These are phyloP conservation scores for Nemania sp. DNA, from an alignment of 2,329 filamentous ascomycete genomes.

Conservation along the genomic window DNA sequence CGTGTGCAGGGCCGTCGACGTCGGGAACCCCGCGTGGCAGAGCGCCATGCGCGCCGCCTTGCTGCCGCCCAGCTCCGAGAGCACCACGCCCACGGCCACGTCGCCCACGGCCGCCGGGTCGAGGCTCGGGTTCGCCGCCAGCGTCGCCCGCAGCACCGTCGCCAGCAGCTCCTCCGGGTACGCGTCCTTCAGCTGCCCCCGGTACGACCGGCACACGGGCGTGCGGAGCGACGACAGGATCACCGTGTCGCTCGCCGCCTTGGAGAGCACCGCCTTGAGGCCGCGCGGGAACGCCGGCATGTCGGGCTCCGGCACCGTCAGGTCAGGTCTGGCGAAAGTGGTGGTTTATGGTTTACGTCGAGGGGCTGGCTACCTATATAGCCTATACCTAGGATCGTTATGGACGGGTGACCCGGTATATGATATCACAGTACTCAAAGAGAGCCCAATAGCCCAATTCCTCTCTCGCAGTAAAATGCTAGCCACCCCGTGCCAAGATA, in stretches of 20 bases:
- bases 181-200: constrained; percentile 82
- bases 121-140: constrained; percentile 73
- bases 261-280: constrained; percentile 75
- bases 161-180: constrained; percentile 89
- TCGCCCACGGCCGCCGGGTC: constrained; percentile 73
- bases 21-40: constrained; percentile 78
- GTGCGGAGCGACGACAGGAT: constrained; percentile 91
- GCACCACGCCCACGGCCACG: constrained; percentile 83
- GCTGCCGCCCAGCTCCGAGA: constrained; percentile 86
- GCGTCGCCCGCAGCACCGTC: constrained; percentile 67
- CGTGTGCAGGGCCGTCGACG: constrained; percentile 77
- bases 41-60: constrained; percentile 93
- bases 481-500: not conserved
- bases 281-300: constrained; percentile 58
- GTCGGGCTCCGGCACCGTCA: too few species aligned
- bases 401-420: not conserved
- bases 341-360: too few species aligned
- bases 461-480: not conserved
- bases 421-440: too few species aligned
- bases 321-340: too few species aligned
- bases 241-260: constrained; percentile 80
- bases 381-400: not conserved
- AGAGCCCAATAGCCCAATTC: not conserved
- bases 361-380: too few species aligned
- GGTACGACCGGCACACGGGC: constrained; percentile 80